Percentiles rank a stretch among this genome's conserved stretches.
phyloP scores from a whole-genome alignment of 225 moss, liverwort and hornwort species.

The Thuidium tamariscinum region DNA sequence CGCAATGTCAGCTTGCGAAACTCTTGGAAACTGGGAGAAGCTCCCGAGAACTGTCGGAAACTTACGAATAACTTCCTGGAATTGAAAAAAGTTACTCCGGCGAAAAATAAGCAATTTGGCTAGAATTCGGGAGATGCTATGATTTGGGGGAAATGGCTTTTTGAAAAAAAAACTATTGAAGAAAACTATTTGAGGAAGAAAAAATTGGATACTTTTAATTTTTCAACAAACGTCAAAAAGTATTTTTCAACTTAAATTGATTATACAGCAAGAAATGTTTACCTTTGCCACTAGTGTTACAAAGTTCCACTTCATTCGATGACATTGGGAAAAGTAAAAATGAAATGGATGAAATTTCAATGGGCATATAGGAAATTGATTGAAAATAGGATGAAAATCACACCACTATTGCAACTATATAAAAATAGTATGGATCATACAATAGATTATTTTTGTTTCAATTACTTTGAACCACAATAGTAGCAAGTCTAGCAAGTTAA shows the following conservation, averaged over 20 bases:
- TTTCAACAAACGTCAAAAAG: rapidly evolving
- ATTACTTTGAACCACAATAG: rapidly evolving
- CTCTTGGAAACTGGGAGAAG: background rate
- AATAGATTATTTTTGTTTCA: rapidly evolving
- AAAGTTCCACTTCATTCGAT: rapidly evolving
- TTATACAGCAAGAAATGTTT: rapidly evolving
- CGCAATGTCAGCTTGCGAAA: background rate
- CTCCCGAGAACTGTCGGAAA: background rate
- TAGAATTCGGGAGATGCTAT: too few species aligned
- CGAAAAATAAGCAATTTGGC: background rate
- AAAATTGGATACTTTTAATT: background rate
- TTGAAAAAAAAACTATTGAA: too few species aligned
- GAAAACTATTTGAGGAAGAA: too few species aligned
- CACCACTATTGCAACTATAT: too few species aligned
- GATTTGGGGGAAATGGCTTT: too few species aligned
- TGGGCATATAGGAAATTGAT: rapidly evolving
- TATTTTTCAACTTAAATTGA: background rate
- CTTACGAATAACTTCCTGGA: background rate
- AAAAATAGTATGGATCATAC: background rate
- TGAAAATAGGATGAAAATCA: background rate
- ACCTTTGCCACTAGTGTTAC: background rate
- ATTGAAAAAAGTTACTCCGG: too few species aligned
- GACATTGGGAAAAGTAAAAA: too few species aligned
- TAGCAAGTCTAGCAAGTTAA: rapidly evolving
- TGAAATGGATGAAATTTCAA: background rate